These are phyloP conservation scores for Colletotrichum abscissum DNA, from an alignment of 2,329 filamentous ascomycete genomes.

Conservation along the genomic window DNA sequence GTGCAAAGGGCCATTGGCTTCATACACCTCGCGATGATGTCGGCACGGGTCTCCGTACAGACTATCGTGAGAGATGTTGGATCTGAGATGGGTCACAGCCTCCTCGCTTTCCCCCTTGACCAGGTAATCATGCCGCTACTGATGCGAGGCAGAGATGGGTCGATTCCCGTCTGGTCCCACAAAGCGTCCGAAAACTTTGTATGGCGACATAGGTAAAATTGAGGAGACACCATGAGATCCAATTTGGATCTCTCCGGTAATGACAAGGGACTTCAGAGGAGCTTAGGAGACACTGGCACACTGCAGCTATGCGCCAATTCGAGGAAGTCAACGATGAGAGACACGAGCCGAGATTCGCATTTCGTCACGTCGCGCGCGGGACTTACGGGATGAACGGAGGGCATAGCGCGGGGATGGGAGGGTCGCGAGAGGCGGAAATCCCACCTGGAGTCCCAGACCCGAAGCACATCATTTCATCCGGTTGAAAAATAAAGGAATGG, in stretches of 20 bases:
- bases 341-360: background rate
- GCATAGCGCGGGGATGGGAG: background rate
- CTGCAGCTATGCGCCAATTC: background rate
- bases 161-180: constrained; percentile 4
- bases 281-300: background rate
- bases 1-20: background rate
- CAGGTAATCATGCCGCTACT: background rate
- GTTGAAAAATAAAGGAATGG: constrained; percentile 8
- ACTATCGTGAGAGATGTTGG: background rate
- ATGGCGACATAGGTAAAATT: constrained; percentile 29
- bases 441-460: background rate
- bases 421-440: constrained; percentile 6
- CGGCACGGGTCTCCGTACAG: constrained; percentile 5
- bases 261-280: too few relatives aligned
- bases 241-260: too few relatives aligned
- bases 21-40: constrained; percentile 14
- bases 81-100: background rate
- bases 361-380: constrained; percentile 28
- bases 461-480: constrained; percentile 14
- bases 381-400: constrained; percentile 30
- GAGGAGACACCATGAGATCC: constrained; percentile 3
- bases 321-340: background rate
- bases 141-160: constrained; percentile 22
- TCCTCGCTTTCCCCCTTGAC: background rate
- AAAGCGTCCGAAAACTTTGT: constrained; percentile 17